Percentiles rank a stretch among this genome's conserved stretches.
phyloP scores from a whole-genome alignment of 306 rosid species.

The Astragalus glycyphyllos region DNA sequence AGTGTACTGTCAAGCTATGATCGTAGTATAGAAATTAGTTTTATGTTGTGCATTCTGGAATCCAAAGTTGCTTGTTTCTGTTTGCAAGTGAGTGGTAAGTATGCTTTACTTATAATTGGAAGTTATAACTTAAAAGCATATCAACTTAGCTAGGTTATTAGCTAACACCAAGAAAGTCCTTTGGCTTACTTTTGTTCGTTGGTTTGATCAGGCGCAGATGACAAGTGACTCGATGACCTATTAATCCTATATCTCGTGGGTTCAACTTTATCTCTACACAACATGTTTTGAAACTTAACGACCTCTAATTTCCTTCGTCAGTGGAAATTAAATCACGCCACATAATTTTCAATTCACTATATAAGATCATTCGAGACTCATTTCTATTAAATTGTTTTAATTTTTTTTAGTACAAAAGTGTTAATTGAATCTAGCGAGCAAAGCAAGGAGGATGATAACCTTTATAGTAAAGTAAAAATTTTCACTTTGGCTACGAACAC shows the following conservation, averaged over 20 bases:
- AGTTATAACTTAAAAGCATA: too few species aligned
- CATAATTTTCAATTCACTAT: conserved; percentile 14
- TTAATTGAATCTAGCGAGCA: background rate
- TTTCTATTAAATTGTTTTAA: too few species aligned
- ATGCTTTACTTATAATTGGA: too few species aligned
- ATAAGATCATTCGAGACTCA: background rate
- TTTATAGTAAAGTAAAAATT: too few species aligned
- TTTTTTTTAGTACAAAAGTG: background rate
- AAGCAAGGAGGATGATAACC: background rate
- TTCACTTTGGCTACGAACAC: background rate
- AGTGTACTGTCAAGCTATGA: too few species aligned
- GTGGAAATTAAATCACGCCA: background rate
- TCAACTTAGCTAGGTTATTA: too few species aligned
- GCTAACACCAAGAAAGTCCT: background rate
- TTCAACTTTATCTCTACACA: background rate
- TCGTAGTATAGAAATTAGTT: too few species aligned
- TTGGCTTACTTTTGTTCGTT: background rate
- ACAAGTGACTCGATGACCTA: background rate
- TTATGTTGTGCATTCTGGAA: too few species aligned
- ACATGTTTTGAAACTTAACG: background rate
- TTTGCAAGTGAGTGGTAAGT: too few species aligned
- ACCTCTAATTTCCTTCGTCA: background rate
- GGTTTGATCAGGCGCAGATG: background rate
- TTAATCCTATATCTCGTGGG: background rate
- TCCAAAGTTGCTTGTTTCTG: too few species aligned